A percentile compares a stretch with the other conserved stretches of the same genome.
phyloP scores from a whole-genome alignment of 257 asterid species.

The Nicotiana attenuata region DNA sequence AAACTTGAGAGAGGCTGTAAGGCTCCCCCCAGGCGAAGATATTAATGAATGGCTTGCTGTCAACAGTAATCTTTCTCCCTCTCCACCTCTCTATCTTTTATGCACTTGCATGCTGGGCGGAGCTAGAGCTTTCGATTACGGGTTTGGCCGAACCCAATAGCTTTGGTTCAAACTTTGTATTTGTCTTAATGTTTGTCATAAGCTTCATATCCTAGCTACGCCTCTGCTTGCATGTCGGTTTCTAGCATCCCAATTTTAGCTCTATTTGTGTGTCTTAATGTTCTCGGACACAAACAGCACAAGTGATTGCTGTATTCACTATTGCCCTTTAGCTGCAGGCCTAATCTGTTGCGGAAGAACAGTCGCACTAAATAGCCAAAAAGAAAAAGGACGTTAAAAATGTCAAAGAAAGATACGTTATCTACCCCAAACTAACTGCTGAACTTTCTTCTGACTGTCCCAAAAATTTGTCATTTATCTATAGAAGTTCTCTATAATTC shows the following conservation, averaged over 20 bases:
- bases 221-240: too few species aligned
- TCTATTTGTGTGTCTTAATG: not conserved
- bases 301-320: not conserved
- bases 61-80: conserved; percentile 53
- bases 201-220: too few species aligned
- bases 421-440: not conserved
- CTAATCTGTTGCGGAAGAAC: not conserved
- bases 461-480: not conserved
- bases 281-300: not conserved
- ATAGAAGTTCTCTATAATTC: not conserved
- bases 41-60: conserved; percentile 93
- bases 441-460: not conserved
- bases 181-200: too few species aligned
- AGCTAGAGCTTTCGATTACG: too few species aligned
- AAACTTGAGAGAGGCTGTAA: conserved; percentile 88
- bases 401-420: not conserved
- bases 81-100: conserved; percentile 10
- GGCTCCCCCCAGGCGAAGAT: conserved; percentile 95
- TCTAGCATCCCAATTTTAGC: not conserved
- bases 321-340: not conserved
- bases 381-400: not conserved
- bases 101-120: not conserved
- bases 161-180: too few species aligned
- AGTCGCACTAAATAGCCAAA: not conserved
- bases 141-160: too few species aligned